Conservation (phyloP, 495 filamentous ascomycete species). For the Aspergillus bridgeri region DNA sequence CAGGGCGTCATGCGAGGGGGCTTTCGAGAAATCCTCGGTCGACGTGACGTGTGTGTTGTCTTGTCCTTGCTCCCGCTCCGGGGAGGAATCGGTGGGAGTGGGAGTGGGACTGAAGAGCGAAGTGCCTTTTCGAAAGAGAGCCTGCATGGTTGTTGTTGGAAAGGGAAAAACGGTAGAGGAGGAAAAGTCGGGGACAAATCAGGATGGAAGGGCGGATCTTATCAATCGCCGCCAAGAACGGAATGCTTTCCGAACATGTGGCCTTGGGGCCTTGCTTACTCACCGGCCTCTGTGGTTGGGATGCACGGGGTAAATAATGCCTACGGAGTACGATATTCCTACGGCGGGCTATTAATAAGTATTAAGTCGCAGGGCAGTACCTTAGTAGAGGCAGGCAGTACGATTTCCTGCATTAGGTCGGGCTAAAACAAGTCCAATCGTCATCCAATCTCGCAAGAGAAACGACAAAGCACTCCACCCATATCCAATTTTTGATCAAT, state of each 20-base stretch:
- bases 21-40: conserved; percentile 40
- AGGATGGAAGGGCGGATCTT: conserved; percentile 11
- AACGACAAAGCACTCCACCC: not conserved
- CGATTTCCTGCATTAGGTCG: too few species aligned
- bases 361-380: not conserved
- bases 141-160: conserved; percentile 27
- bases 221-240: conserved; percentile 19
- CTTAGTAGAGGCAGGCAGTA: too few species aligned
- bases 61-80: conserved; percentile 17
- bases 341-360: not conserved
- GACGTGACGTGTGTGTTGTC: conserved; percentile 18
- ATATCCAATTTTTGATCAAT: not conserved
- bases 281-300: not conserved
- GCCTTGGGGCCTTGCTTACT: not conserved
- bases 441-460: not conserved
- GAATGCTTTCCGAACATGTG: conserved; percentile 7
- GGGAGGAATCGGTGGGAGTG: conserved; percentile 22
- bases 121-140: conserved; percentile 34
- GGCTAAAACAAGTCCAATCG: not conserved
- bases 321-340: too few species aligned
- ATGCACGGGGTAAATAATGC: not conserved
- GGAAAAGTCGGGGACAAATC: not conserved
- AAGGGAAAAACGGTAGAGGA: not conserved
- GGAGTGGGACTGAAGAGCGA: conserved; percentile 36
- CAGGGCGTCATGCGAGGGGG: conserved; percentile 34